These are phyloP conservation scores for Leccinum variicolor DNA, from an alignment of 768 basidiomycete genomes.

Conservation along the genomic window DNA sequence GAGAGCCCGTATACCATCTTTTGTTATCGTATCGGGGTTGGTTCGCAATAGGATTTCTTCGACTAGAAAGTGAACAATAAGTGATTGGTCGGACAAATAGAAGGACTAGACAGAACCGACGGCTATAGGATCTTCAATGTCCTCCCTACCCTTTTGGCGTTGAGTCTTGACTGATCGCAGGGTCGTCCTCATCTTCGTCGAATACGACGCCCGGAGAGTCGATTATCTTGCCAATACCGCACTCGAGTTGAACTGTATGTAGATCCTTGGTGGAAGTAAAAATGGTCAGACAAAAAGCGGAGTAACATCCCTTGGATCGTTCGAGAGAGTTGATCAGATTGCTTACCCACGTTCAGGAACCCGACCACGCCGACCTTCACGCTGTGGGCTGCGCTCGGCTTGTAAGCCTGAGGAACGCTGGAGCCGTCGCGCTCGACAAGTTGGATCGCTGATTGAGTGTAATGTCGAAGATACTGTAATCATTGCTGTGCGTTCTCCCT, in stretches of 20 bases:
- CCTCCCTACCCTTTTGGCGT: conserved; percentile 73
- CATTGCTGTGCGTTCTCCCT: conserved; percentile 84
- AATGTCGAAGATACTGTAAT: conserved; percentile 88
- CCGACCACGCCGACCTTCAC: conserved; percentile 93
- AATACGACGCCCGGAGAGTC: conserved; percentile 99
- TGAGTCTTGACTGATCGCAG: conserved; percentile 58
- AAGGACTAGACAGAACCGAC: conserved; percentile 15
- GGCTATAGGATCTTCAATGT: conserved; percentile 85
- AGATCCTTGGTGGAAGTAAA: conserved; percentile 61
- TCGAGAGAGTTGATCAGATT: conserved; percentile 92
- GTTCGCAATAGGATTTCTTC: conserved; percentile 84
- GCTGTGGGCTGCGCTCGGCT: conserved; percentile 59
- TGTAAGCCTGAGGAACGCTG: conserved; percentile 71
- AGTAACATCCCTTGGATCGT: conserved; percentile 57
- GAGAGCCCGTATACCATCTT: conserved; percentile 81
- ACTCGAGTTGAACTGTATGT: conserved; percentile 88
- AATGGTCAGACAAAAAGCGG: not conserved
- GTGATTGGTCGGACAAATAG: not conserved
- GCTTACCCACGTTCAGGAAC: conserved; percentile 95
- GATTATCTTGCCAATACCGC: conserved; percentile 85
- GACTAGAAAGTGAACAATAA: conserved; percentile 42
- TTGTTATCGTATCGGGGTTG: conserved; percentile 59
- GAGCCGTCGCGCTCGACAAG: conserved; percentile 74
- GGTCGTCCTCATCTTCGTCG: conserved; percentile 65
- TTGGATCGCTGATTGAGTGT: conserved; percentile 82